Evolutionary conservation across 1,284 basidiomycete genomes (phyloP), one percentile per base, ranked within the genome.

Genomic region (Irpex sp.): DNA sequence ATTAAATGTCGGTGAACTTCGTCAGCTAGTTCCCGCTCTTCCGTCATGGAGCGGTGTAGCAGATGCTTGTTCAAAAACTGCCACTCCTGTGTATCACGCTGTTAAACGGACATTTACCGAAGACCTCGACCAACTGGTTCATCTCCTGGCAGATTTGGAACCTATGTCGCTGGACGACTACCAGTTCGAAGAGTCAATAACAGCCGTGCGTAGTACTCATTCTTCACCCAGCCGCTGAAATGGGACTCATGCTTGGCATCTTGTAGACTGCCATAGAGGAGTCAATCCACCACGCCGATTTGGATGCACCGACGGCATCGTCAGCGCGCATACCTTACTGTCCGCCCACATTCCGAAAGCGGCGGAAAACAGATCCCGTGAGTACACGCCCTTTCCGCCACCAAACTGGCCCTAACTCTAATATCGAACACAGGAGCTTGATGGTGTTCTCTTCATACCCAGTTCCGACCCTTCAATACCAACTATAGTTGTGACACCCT

Each of bases 401-500:
- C 5, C 15, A 11, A 3, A 11, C 47, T 43, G 3, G 31, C 6
- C 37, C 37, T 58, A 17, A 54, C 33, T 33, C 31, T 46, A 50
- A 39, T 39, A 9, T 31, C 21, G 21, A 2, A 6, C 2, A 26
- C 64, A 66, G 66, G 54, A 60, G 31, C 17, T 57, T 9, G 63
- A 67, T 47, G 60, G 51, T 9, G 61, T 63, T 8, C 49, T 70
- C 19, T 61, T 68, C 26, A 71, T 71, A 50, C 60, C 36, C 13
- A 68, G 65, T 62, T 67, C 72, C 9, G 72, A 78, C 62, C 72
- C 77, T 5, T 74, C 73, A 4, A 74, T 79, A 58, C 85, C 85
- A 6, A 79, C 74, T 13, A 85, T 86, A 58, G 70, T 83, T 60
- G 75, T 86, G 47, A 84, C 82, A 5, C 78, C 78, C 15, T 83